These are phyloP conservation scores for Seminavis robusta DNA, from an alignment of 108 stramenopile genomes.

Conservation along the genomic window DNA sequence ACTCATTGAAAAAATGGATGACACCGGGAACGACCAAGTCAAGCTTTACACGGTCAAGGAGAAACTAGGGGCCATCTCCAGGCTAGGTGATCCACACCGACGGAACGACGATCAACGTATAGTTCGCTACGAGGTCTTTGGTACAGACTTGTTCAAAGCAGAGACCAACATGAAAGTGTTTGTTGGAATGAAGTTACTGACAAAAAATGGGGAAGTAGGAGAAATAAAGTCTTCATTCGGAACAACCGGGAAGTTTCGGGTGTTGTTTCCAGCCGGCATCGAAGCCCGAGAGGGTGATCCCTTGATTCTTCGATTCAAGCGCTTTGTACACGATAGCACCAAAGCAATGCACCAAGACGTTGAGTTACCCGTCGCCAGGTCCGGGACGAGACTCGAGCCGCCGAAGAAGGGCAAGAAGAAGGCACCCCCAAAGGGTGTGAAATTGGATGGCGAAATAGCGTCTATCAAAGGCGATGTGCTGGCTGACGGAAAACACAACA, in stretches of 20 bases:
- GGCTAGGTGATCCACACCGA: constrained; percentile 78
- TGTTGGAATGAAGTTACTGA: constrained; percentile 77
- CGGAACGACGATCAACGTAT: constrained; percentile 61
- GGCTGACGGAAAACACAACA: constrained; percentile 54
- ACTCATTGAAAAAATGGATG: constrained; percentile 58
- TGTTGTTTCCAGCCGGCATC: constrained; percentile 79
- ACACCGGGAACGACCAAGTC: constrained; percentile 39
- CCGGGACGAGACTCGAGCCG: constrained; percentile 60
- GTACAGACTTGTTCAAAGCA: constrained; percentile 84
- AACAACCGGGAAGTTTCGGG: constrained; percentile 90
- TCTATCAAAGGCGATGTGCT: constrained; percentile 77
- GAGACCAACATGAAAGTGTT: constrained; percentile 88
- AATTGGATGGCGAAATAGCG: constrained; percentile 51
- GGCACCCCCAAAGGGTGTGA: constrained; percentile 30
- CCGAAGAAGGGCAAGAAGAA: constrained; percentile 49
- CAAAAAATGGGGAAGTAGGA: constrained; percentile 72
- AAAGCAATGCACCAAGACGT: constrained; percentile 84
- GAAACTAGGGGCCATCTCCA: constrained; percentile 49
- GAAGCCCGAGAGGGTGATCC: constrained; percentile 63
- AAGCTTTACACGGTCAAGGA: constrained; percentile 79
- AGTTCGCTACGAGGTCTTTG: constrained; percentile 86
- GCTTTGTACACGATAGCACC: constrained; percentile 73
- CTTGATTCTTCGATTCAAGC: constrained; percentile 72
- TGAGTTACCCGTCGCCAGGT: constrained; percentile 49
- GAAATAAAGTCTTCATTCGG: constrained; percentile 84